Evolutionary conservation across 106 monocot species (phyloP).

Genomic region (Iris macrosiphon): DNA sequence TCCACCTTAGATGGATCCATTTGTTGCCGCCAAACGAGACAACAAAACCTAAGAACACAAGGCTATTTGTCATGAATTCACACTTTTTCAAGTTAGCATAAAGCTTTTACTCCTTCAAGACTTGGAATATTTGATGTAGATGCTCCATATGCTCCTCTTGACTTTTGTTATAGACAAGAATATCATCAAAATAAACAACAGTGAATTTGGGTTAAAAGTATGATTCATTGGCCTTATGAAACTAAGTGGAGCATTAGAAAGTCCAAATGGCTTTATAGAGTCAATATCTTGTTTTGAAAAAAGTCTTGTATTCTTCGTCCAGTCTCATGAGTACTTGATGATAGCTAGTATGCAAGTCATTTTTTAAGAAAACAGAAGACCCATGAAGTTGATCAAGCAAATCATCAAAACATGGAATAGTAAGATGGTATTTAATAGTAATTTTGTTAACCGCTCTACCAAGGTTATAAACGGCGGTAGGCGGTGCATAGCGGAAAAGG

Average conservation of each 20-base stretch:
- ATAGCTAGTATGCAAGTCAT: not conserved
- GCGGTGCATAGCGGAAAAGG: too few species aligned
- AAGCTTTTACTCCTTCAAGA: too few species aligned
- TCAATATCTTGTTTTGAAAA: not conserved
- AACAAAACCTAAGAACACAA: too few species aligned
- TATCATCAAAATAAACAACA: not conserved
- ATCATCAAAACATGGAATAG: not conserved
- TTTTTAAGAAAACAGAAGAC: conserved; percentile 1
- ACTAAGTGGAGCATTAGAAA: not conserved
- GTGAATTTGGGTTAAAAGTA: not conserved
- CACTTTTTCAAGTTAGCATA: not conserved
- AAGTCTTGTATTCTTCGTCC: too few species aligned
- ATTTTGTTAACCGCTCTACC: not conserved
- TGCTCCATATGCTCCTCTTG: not conserved
- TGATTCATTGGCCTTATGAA: not conserved
- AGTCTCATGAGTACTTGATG: not conserved
- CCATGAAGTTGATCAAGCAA: not conserved
- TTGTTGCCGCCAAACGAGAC: too few species aligned
- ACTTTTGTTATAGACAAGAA: too few species aligned
- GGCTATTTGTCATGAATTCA: not conserved
- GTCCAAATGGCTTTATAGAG: not conserved
- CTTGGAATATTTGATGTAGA: not conserved
- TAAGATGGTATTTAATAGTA: conserved; percentile 1
- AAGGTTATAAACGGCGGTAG: too few species aligned
- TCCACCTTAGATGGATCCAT: too few species aligned